These are phyloP conservation scores for Sambucus nigra DNA, from an alignment of 129 eudicot species.

Conservation along the genomic window DNA sequence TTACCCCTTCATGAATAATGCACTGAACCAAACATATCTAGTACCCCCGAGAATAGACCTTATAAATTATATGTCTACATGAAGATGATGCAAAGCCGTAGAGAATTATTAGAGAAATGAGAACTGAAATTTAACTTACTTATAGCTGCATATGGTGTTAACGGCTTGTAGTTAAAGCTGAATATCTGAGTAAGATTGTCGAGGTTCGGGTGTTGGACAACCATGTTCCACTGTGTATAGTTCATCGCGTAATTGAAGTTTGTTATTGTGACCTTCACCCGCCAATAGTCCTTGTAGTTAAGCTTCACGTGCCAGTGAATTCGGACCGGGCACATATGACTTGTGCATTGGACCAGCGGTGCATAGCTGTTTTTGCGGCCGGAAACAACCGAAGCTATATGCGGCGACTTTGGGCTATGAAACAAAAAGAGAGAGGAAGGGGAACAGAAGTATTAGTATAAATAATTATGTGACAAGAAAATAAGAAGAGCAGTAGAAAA, in stretches of 20 bases:
- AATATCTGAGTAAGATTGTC: conserved; percentile 76
- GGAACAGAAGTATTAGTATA: not conserved
- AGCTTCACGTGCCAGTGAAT: conserved; percentile 96
- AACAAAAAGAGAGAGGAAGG: not conserved
- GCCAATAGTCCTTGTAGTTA: conserved; percentile 95
- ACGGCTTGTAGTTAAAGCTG: conserved; percentile 87
- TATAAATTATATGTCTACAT: not conserved
- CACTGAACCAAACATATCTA: too few species aligned
- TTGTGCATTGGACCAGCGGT: conserved; percentile 89
- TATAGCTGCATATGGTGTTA: conserved; percentile 67
- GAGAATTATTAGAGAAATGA: not conserved
- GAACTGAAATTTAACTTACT: conserved; percentile 39
- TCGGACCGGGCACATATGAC: conserved; percentile 95
- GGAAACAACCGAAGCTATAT: conserved; percentile 78
- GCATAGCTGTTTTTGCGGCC: conserved; percentile 45
- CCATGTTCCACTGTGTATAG: conserved; percentile 86
- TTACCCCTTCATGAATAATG: too few species aligned
- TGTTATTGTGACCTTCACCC: conserved; percentile 86
- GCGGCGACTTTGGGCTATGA: conserved; percentile 59
- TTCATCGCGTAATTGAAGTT: conserved; percentile 93
- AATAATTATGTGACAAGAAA: not conserved
- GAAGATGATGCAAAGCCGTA: not conserved
- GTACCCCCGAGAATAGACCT: too few species aligned
- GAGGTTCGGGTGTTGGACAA: conserved; percentile 86
- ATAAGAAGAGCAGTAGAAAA: too few species aligned